A percentile compares a stretch with the other conserved stretches of the same genome.
Evolutionary conservation across 2,329 filamentous ascomycete species (phyloP).

Genomic region (Aureobasidium zeae): DNA sequence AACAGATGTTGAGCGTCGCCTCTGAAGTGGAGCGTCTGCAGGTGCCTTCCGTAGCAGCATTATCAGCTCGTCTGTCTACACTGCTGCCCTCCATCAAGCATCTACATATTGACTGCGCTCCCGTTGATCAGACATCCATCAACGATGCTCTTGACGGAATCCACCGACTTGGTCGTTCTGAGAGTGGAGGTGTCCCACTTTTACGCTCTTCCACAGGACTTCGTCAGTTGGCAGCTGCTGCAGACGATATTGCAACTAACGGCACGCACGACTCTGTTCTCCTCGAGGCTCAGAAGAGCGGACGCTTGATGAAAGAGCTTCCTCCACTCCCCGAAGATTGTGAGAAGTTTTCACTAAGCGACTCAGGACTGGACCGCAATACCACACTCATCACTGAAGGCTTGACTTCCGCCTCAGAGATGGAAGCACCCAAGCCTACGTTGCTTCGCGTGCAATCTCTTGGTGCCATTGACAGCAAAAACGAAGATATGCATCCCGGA

Average conservation of each 20-base stretch:
- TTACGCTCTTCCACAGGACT: conserved; percentile 30
- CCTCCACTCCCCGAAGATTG: conserved; percentile 26
- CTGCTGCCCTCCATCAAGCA: conserved; percentile 36
- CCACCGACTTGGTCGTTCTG: conserved; percentile 22
- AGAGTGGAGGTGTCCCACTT: conserved; percentile 20
- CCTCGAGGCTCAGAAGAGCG: conserved; percentile 17
- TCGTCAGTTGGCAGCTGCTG: conserved; percentile 29
- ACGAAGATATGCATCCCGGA: conserved; percentile 2
- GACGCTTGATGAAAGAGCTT: conserved; percentile 28
- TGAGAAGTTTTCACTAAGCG: conserved; percentile 14
- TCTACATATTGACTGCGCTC: conserved; percentile 30
- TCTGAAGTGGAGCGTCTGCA: conserved; percentile 37
- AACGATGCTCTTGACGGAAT: conserved; percentile 31
- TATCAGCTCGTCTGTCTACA: conserved; percentile 39
- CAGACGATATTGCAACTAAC: conserved; percentile 30
- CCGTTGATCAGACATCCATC: conserved; percentile 29
- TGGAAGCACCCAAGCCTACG: conserved; percentile 18
- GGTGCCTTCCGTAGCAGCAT: conserved; percentile 37
- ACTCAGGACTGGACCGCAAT: conserved; percentile 11
- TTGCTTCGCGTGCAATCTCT: conserved; percentile 23
- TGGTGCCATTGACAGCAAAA: conserved; percentile 2
- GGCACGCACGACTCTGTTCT: conserved; percentile 29
- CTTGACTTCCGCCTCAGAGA: conserved; percentile 1
- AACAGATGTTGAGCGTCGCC: conserved; percentile 33
- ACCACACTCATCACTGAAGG: conserved; percentile 6